phyloP scores from a whole-genome alignment of 2,329 filamentous ascomycete species.

The Dactylellina leptospora region DNA sequence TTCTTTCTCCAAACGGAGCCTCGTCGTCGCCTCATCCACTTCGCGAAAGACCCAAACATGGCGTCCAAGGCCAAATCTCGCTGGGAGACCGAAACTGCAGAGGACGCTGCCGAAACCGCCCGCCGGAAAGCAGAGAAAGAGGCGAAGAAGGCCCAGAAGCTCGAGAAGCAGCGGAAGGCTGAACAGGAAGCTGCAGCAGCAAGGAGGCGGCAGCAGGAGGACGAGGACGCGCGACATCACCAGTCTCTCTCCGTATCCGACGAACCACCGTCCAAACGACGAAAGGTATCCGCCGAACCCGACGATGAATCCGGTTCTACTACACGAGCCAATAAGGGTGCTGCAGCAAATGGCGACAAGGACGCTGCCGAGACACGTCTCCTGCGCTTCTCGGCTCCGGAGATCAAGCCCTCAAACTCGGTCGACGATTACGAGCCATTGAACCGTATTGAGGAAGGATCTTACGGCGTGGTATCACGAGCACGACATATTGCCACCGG shows the following conservation, averaged over 20 bases:
- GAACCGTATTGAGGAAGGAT: constrained; percentile 97
- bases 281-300: constrained; percentile 43
- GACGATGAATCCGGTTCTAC: constrained; percentile 66
- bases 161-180: constrained; percentile 56
- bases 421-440: constrained; percentile 89
- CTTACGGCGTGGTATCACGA: constrained; percentile 92
- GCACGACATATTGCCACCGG: constrained; percentile 78
- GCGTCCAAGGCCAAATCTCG: constrained; percentile 74
- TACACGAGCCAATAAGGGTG: constrained; percentile 67
- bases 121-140: constrained; percentile 83
- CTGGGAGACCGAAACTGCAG: constrained; percentile 87
- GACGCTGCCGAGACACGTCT: constrained; percentile 65
- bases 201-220: constrained; percentile 55
- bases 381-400: constrained; percentile 74
- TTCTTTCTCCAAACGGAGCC: not conserved
- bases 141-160: constrained; percentile 60
- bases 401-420: constrained; percentile 73
- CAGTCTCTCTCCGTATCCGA: constrained; percentile 55
- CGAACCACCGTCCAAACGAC: constrained; percentile 37
- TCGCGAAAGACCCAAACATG: constrained; percentile 65
- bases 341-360: constrained; percentile 57
- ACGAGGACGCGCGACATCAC: constrained; percentile 58
- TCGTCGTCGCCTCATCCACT: not conserved
- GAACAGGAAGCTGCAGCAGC: constrained; percentile 59
- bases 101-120: constrained; percentile 77